Conservation (phyloP, 106 monocot species). For the Chionographis japonica region DNA sequence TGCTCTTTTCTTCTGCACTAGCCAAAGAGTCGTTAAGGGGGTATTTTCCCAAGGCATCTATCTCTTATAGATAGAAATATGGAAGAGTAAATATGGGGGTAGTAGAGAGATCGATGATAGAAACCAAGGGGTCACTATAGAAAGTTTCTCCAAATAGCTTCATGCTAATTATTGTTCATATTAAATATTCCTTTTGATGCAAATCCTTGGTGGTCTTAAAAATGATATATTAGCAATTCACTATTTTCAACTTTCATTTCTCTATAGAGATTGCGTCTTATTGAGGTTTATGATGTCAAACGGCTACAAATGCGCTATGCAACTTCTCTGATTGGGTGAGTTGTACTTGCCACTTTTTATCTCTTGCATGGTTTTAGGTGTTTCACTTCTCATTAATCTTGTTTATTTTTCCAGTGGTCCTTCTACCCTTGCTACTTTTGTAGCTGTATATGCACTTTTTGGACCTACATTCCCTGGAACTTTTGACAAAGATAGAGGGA, state of each 20-base stretch:
- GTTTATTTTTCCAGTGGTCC: conserved; percentile 57
- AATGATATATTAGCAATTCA: too few relatives aligned
- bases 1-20: too few relatives aligned
- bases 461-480: conserved; percentile 95
- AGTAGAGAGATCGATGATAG: too few relatives aligned
- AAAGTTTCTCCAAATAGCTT: neutral
- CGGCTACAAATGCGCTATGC: conserved; percentile 94
- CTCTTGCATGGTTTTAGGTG: neutral
- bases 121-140: too few relatives aligned
- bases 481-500: conserved; percentile 83
- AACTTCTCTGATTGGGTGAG: conserved; percentile 80
- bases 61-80: too few relatives aligned
- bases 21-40: too few relatives aligned
- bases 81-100: too few relatives aligned
- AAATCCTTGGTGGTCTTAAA: too few relatives aligned
- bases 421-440: conserved; percentile 79
- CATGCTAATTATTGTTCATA: neutral
- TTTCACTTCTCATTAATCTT: neutral
- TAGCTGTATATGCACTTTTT: conserved; percentile 82
- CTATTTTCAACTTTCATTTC: neutral
- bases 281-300: conserved; percentile 90
- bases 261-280: conserved; percentile 73
- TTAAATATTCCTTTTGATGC: neutral
- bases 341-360: neutral
- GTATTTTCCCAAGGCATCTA: too few relatives aligned